Percentiles rank a stretch among this genome's conserved stretches.
Conservation (phyloP, 306 rosid species). For the Fragaria vesca region DNA sequence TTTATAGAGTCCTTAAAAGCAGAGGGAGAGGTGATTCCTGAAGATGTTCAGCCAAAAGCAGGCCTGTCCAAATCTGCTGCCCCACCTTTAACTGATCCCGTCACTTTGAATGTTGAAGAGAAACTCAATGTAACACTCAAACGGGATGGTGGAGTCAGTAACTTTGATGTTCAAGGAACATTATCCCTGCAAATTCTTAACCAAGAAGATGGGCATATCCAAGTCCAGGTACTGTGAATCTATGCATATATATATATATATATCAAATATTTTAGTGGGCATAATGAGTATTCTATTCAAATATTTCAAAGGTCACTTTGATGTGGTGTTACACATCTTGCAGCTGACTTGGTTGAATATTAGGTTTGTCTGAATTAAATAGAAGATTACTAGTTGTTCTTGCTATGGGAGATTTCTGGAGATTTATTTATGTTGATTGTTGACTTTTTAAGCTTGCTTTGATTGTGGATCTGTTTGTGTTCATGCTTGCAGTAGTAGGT, state of each 20-base stretch:
- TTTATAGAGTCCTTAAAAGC: slow-evolving; percentile 92
- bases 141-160: slow-evolving; percentile 94
- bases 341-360: not conserved
- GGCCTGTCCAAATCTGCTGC: slow-evolving; percentile 67
- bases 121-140: slow-evolving; percentile 80
- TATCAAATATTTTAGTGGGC: not conserved
- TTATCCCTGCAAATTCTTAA: slow-evolving; percentile 87
- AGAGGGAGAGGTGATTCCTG: slow-evolving; percentile 92
- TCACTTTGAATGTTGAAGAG: slow-evolving; percentile 92
- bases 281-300: not conserved
- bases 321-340: not conserved
- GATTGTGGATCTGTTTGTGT: not conserved
- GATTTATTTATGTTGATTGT: not conserved
- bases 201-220: slow-evolving; percentile 78
- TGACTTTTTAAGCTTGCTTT: not conserved
- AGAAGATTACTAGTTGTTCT: not conserved
- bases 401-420: not conserved
- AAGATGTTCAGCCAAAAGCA: slow-evolving; percentile 79
- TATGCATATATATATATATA: not conserved
- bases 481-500: not conserved
- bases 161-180: slow-evolving; percentile 91
- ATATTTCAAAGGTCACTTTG: not conserved
- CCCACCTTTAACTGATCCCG: slow-evolving; percentile 80
- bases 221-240: slow-evolving; percentile 67
- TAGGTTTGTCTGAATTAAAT: not conserved